A percentile compares a stretch with the other conserved stretches of the same genome.
phyloP scores from a whole-genome alignment of 352 stramenopile genomes.

The Phytophthora pini region DNA sequence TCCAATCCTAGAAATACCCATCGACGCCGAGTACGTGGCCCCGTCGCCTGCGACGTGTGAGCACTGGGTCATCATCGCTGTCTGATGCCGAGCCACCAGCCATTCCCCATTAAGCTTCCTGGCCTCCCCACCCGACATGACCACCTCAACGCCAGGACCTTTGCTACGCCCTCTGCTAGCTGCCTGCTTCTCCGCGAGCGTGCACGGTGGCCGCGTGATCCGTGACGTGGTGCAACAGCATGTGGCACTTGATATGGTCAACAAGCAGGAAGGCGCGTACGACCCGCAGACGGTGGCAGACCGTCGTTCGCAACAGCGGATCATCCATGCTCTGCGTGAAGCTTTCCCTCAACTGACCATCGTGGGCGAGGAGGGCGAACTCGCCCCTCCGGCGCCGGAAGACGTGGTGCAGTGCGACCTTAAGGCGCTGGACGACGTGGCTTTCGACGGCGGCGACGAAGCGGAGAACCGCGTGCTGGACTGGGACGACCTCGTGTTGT shows the following conservation, averaged over 20 bases:
- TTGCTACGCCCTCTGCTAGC: conserved; percentile 52
- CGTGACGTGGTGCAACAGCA: conserved; percentile 66
- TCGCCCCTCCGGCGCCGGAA: conserved; percentile 48
- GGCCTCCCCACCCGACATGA: conserved; percentile 6
- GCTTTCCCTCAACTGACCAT: conserved; percentile 56
- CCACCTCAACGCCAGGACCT: conserved; percentile 18
- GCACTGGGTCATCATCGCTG: background rate
- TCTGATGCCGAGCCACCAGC: conserved; percentile 12
- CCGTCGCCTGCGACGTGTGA: conserved; percentile 14
- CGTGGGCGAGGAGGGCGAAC: conserved; percentile 71
- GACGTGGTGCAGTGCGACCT: conserved; percentile 63
- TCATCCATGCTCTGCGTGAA: conserved; percentile 62
- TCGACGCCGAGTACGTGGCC: conserved; percentile 9
- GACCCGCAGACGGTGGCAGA: conserved; percentile 83
- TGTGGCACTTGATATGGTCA: conserved; percentile 68
- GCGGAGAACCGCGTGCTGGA: conserved; percentile 41
- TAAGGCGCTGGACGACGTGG: conserved; percentile 24
- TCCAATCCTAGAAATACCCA: conserved; percentile 1
- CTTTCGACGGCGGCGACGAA: conserved; percentile 26
- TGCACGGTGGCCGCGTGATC: conserved; percentile 67
- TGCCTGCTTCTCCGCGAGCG: conserved; percentile 63
- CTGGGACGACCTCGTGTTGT: conserved; percentile 64
- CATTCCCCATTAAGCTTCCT: conserved; percentile 21
- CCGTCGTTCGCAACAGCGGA: conserved; percentile 76
- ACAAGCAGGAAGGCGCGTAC: conserved; percentile 78